These are phyloP conservation scores for Syzygium aqueum DNA, from an alignment of 345 rosid genomes.

Conservation along the genomic window DNA sequence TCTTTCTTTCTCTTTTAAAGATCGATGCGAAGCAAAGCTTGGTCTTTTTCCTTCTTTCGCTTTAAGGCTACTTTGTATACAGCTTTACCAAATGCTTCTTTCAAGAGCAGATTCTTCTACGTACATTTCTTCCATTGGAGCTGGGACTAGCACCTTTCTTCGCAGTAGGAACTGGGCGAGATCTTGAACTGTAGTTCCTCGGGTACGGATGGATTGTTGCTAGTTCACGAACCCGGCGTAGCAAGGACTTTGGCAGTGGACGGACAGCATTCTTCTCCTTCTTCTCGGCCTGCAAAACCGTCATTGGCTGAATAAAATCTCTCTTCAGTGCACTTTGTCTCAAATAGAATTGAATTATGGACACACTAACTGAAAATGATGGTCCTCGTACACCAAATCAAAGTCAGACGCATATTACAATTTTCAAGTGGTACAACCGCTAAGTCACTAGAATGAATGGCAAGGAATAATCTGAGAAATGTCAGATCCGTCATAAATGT, in stretches of 20 bases:
- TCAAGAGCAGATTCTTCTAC: slow-evolving; percentile 1
- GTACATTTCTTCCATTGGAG: background rate
- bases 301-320: slow-evolving; percentile 4
- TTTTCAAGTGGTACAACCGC: background rate
- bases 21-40: background rate
- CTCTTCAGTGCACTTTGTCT: background rate
- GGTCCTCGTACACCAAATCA: background rate
- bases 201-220: slow-evolving; percentile 69
- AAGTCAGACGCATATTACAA: background rate
- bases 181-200: slow-evolving; percentile 11
- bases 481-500: background rate
- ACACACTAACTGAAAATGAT: background rate
- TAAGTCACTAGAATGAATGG: background rate
- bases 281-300: slow-evolving; percentile 36
- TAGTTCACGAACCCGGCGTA: slow-evolving; percentile 56
- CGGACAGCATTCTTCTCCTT: slow-evolving; percentile 26
- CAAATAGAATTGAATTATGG: background rate
- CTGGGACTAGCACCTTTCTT: slow-evolving; percentile 2
- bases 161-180: slow-evolving; percentile 5
- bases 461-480: background rate
- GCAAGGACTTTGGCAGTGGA: slow-evolving; percentile 44
- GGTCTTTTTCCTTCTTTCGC: background rate
- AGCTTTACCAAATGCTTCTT: background rate
- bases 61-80: background rate
- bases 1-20: background rate